These are phyloP conservation scores for Mortierella claussenii DNA, from an alignment of 192 early-diverging fungal genomes.

Conservation along the genomic window DNA sequence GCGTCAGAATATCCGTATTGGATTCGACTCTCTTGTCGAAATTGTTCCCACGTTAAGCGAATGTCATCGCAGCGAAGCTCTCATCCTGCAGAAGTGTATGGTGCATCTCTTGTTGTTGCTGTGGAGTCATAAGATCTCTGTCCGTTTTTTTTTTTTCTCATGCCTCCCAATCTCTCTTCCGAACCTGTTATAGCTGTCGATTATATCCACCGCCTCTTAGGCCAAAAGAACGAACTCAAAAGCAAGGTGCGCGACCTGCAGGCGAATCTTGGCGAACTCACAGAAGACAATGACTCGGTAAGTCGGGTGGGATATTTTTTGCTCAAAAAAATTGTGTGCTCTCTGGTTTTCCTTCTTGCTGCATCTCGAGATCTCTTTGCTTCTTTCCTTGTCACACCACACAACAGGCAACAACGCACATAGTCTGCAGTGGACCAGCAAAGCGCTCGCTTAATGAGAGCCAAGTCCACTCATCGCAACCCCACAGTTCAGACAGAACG, in stretches of 20 bases:
- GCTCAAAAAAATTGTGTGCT: neutral
- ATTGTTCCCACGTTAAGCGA: constrained; percentile 86
- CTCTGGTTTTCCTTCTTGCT: neutral
- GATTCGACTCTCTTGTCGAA: constrained; percentile 90
- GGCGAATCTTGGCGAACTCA: constrained; percentile 58
- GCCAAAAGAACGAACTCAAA: constrained; percentile 69
- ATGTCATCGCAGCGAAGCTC: constrained; percentile 84
- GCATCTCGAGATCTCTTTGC: neutral
- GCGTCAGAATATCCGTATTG: constrained; percentile 88
- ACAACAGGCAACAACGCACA: neutral
- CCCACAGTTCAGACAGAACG: too few relatives aligned
- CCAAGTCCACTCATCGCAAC: too few relatives aligned
- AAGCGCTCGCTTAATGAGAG: too few relatives aligned
- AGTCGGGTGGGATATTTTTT: constrained; percentile 19
- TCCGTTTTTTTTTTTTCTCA: neutral
- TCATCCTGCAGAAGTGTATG: constrained; percentile 84
- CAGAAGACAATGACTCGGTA: constrained; percentile 46
- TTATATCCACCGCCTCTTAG: constrained; percentile 76
- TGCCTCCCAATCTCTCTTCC: constrained; percentile 1
- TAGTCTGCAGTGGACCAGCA: too few relatives aligned
- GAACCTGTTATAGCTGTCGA: constrained; percentile 73
- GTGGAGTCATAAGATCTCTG: neutral
- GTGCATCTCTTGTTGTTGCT: neutral
- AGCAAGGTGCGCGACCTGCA: constrained; percentile 62
- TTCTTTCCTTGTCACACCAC: neutral